A percentile compares a stretch with the other conserved stretches of the same genome.
Evolutionary conservation across 2,329 filamentous ascomycete genomes (phyloP).

Genomic region (Fusarium sp.): DNA sequence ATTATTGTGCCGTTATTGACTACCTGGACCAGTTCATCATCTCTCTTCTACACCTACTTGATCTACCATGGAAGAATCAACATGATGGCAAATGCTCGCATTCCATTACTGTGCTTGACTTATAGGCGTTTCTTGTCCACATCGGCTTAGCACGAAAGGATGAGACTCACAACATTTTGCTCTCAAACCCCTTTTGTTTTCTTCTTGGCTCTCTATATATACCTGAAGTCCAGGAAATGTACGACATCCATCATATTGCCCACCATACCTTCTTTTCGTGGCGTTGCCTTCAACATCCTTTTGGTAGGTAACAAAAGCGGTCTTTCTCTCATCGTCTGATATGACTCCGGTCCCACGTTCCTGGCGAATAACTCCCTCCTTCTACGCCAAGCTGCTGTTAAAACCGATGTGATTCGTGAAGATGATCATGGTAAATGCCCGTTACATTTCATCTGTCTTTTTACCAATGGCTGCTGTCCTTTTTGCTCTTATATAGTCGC

Average conservation of each 20-base stretch:
- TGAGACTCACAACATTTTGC: neutral
- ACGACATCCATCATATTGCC: constrained; percentile 40
- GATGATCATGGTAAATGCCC: constrained; percentile 28
- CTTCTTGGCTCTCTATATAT: constrained; percentile 42
- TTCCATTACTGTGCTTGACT: neutral
- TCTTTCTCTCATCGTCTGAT: constrained; percentile 37
- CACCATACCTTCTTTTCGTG: constrained; percentile 28
- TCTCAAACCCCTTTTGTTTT: constrained; percentile 31
- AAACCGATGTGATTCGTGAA: constrained; percentile 33
- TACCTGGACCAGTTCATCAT: neutral
- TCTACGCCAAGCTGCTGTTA: constrained; percentile 21
- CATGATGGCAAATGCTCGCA: neutral
- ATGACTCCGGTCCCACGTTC: constrained; percentile 31
- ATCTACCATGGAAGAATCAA: neutral
- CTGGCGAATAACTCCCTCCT: constrained; percentile 5
- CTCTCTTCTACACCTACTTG: neutral
- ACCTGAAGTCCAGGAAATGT: constrained; percentile 33
- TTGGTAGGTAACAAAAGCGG: constrained; percentile 29
- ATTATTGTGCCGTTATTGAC: neutral
- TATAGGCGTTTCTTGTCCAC: neutral
- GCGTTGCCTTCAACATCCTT: constrained; percentile 28
- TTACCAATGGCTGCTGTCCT: constrained; percentile 18
- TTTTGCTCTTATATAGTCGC: constrained; percentile 15
- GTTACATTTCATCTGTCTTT: constrained; percentile 26
- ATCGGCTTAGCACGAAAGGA: neutral